These are phyloP conservation scores for Psilocybe subaeruginosa DNA, from an alignment of 768 basidiomycete species.

Conservation along the genomic window DNA sequence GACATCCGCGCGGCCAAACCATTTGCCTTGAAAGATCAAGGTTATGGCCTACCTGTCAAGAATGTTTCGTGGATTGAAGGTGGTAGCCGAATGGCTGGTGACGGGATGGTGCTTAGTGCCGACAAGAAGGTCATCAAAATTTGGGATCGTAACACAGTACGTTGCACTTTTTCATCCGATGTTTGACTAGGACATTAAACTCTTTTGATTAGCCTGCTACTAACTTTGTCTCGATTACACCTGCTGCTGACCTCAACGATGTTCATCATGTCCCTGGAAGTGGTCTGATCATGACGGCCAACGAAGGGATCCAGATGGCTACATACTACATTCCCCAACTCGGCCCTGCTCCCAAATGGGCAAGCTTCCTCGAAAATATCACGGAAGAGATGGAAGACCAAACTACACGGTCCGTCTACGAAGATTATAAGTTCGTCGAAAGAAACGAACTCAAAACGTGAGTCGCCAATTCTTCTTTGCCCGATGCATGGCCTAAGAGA, in stretches of 20 bases:
- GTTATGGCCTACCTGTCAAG: conserved; percentile 90
- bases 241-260: conserved; percentile 87
- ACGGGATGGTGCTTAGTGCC: conserved; percentile 87
- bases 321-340: conserved; percentile 95
- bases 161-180: conserved; percentile 27
- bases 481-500: not conserved
- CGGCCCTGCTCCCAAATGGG: conserved; percentile 96
- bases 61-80: conserved; percentile 90
- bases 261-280: conserved; percentile 89
- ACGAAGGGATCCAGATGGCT: conserved; percentile 96
- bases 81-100: conserved; percentile 80
- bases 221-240: conserved; percentile 93
- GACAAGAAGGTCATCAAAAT: conserved; percentile 98
- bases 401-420: conserved; percentile 76
- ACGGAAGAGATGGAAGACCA: conserved; percentile 98
- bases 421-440: conserved; percentile 98
- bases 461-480: conserved; percentile 31
- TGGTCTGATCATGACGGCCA: conserved; percentile 89
- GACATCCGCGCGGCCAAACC: conserved; percentile 86
- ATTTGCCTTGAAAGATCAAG: conserved; percentile 93
- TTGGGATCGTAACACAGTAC: conserved; percentile 86
- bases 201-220: conserved; percentile 59
- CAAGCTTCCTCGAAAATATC: conserved; percentile 96
- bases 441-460: conserved; percentile 83
- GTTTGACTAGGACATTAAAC: conserved; percentile 7